phyloP scores from a whole-genome alignment of 306 rosid species.

The Luffa acutangula region DNA sequence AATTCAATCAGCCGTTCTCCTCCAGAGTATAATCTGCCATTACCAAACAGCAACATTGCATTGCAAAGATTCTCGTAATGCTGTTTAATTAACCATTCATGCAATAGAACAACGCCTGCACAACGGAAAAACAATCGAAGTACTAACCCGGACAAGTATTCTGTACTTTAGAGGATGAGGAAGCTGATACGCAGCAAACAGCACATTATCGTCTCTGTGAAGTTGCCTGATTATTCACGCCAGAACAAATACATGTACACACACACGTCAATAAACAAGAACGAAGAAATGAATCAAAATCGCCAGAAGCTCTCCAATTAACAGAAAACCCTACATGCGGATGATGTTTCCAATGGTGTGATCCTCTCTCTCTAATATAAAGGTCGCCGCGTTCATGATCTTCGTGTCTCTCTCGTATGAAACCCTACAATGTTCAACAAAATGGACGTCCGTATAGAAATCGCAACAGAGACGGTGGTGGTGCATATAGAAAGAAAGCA shows the following conservation, averaged over 20 bases:
- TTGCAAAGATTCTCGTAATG: neutral
- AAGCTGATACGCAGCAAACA: slow-evolving; percentile 89
- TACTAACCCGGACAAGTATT: slow-evolving; percentile 69
- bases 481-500: neutral
- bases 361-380: slow-evolving; percentile 83
- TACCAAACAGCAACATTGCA: neutral
- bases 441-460: neutral
- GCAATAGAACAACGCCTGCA: neutral
- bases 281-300: neutral
- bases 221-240: slow-evolving; percentile 46
- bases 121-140: too few species aligned
- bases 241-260: neutral
- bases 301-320: neutral
- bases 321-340: slow-evolving; percentile 45
- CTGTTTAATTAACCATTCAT: neutral
- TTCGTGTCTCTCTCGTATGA: slow-evolving; percentile 91
- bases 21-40: neutral
- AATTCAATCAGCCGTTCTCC: too few species aligned
- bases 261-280: neutral
- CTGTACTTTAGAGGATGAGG: slow-evolving; percentile 95
- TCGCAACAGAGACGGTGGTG: neutral
- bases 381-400: slow-evolving; percentile 80
- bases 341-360: slow-evolving; percentile 84
- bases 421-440: slow-evolving; percentile 36
- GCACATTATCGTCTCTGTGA: slow-evolving; percentile 69